These are phyloP conservation scores for Acanthamoeba sp. DNA, from an alignment of 208 protist genomes.

Conservation along the genomic window DNA sequence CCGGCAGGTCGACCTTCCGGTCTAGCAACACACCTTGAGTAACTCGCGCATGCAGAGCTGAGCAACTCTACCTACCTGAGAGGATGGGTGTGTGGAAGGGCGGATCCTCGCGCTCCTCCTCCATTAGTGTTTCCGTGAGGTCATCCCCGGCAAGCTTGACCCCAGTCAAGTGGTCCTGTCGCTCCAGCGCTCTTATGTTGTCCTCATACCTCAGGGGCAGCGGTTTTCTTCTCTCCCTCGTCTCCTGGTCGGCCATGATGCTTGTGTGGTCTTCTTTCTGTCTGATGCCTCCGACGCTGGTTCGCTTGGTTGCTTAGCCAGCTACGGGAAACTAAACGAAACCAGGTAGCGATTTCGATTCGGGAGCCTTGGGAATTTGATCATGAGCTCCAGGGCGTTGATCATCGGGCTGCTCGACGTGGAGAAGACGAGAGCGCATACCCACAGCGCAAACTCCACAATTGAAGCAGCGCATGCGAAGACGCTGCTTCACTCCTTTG, in stretches of 20 bases:
- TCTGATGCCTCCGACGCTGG: no score
- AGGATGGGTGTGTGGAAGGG: not conserved
- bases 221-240: not conserved
- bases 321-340: no score
- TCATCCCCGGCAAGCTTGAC: not conserved
- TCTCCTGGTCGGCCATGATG: not conserved
- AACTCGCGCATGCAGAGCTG: not conserved
- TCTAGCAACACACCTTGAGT: not conserved
- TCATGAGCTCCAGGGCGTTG: no score
- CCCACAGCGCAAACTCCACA: no score
- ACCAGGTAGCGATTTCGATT: no score
- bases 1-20: conserved; percentile 43
- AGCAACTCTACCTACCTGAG: not conserved
- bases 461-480: no score
- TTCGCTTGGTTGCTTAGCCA: no score
- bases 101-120: conserved; percentile 10
- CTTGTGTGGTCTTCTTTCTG: no score
- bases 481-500: no score
- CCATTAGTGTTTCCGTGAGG: conserved; percentile 56
- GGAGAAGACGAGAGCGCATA: no score
- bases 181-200: not conserved
- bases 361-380: no score
- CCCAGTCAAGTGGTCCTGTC: conserved; percentile 10
- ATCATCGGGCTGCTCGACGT: no score
- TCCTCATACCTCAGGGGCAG: not conserved